Evolutionary conservation across 129 eudicot genomes (phyloP), one percentile per base, ranked within the genome.

Genomic region (Centaurea solstitialis): DNA sequence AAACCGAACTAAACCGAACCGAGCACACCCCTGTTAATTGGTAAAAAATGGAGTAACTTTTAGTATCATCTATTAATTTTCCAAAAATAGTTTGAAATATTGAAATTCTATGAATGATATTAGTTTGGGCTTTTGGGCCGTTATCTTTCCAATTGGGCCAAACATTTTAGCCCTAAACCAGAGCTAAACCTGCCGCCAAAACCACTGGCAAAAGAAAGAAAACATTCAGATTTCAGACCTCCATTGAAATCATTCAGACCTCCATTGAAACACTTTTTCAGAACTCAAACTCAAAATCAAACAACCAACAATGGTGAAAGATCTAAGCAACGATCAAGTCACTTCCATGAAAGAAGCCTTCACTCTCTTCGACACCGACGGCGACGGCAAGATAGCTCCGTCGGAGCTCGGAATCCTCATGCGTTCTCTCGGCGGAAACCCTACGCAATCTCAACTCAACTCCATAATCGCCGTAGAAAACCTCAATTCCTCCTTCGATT

Each of bases 371-470:
- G 97, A 92, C 83, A 90, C 97, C 75, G 97, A 92, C 88, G 89
- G 87, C 61, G 97, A 92, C 83, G 97, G 93, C 64, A 90, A 87
- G 84, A 89, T 91, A 76, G 87, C 97, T 28, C 97, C 97, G 37
- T 87, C 93, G 79, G 97, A 91, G 83, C 88, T 91, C 43, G 97
- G 93, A 7, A 91, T 92, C 79, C 87, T 92, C n/a, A 92, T 92
- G 97, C 88, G 97, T 10, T 92, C 97, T 0, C 89, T 92, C 68
- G 97, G 97, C 22, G 94, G 97, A 20, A 92, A 92, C 85, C 97
- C 97, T n/a, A 92, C 94, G 1, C 94, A 92, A 68, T 89, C 94
- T 26, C 94, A 90, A 75, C 91, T 92, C 20, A 92, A 92, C 50
- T 59, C 90, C 0, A 92, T 92, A 53, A 57, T 90, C 69, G 74